phyloP scores from a whole-genome alignment of 2,329 filamentous ascomycete species.

The Macrophomina phaseolina region DNA sequence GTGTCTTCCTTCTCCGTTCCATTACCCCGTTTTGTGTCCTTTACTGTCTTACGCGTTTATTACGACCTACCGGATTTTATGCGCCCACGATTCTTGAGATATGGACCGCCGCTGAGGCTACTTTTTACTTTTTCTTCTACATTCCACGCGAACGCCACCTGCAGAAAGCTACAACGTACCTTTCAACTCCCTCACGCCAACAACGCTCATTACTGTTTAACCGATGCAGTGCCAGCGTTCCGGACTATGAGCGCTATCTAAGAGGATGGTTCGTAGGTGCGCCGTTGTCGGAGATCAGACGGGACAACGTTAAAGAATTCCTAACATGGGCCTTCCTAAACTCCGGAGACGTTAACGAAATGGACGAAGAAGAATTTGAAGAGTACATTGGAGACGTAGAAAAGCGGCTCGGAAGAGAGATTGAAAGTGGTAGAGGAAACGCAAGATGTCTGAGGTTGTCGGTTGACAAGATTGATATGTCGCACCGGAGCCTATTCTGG shows the following conservation, averaged over 20 bases:
- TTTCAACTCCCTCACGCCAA: constrained; percentile 50
- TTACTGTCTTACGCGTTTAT: constrained; percentile 49
- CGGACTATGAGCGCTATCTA: constrained; percentile 63
- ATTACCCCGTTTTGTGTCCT: constrained; percentile 58
- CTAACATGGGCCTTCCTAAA: constrained; percentile 72
- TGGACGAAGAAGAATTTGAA: constrained; percentile 60
- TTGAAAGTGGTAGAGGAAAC: constrained; percentile 62
- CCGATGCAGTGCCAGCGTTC: constrained; percentile 61
- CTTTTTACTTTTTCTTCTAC: constrained; percentile 62
- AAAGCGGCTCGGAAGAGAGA: constrained; percentile 54
- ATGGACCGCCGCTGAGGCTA: constrained; percentile 57
- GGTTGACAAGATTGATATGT: constrained; percentile 66
- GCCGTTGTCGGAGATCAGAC: constrained; percentile 60
- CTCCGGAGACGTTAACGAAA: constrained; percentile 47
- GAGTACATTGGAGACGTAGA: constrained; percentile 62
- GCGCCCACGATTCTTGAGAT: constrained; percentile 46
- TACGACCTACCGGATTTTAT: constrained; percentile 39
- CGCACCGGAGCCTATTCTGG: constrained; percentile 68
- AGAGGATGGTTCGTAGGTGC: constrained; percentile 71
- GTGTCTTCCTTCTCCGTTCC: constrained; percentile 56
- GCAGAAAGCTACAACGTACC: constrained; percentile 59
- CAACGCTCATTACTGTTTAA: constrained; percentile 63
- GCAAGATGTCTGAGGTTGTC: constrained; percentile 67
- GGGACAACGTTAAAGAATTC: constrained; percentile 72
- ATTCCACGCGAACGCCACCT: constrained; percentile 58